Base-by-base conservation (phyloP, 768 basidiomycete genomes). In the Kwoniella newhampshirensis region DNA sequence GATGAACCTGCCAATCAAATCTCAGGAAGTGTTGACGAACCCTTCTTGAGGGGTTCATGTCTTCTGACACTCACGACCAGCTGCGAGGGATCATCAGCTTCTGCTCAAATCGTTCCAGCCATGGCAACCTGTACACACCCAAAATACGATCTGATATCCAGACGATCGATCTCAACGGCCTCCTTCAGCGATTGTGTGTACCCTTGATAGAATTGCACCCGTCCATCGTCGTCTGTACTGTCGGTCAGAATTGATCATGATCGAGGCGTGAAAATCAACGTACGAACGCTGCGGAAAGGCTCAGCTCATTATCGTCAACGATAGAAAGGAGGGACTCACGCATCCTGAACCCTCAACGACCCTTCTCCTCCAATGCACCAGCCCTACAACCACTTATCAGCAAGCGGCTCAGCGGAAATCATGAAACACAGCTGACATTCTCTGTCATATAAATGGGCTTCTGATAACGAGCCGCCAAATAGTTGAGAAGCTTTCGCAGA, bases 391-490 rank as follows among this genome's bases (percentile, higher is more conserved):
- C 32, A 21, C 15, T 23, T 32, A 17, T 49, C 47, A 49, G 47
- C 12, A 26, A 8, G 25, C 21, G n/a, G 13, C 37, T 5, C 7
- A 9, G 6, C 27, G 11, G 18, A 42, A 25, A 11, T 20, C 13
- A 25, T 3, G 26, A 21, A 15, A 26, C 5, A 17, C 26, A 27
- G 44, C 67, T 64, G 36, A 68, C 67, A 42, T 68, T 70, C 61
- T 76, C 72, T 13, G 72, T 73, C 60, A 73, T 62, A 50, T 64
- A 69, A 20, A 76, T 71, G 1, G 74, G 69, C 26, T 42, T 59
- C 39, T 67, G 52, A 60, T 76, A 76, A 27, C 67, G 51, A 26
- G 71, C 54, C 47, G 63, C 64, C 27, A 73, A 23, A 45, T 70
- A 73, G n/a, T 61, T 63, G 13, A 74, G 57, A 7, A 68, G 60